Conservation (phyloP, 208 protist species). For the Leishmania arabica region DNA sequence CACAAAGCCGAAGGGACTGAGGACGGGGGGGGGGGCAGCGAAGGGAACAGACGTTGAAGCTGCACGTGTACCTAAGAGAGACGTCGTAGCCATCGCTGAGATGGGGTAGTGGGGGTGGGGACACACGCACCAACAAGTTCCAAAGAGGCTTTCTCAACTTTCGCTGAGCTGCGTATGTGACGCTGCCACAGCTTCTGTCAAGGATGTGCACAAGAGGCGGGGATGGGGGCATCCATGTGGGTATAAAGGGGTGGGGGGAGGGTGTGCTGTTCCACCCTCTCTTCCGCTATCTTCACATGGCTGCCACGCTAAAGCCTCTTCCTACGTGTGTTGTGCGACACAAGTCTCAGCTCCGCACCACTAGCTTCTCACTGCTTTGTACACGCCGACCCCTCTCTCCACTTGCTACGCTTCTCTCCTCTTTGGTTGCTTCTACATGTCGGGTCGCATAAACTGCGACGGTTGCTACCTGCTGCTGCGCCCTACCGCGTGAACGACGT, state of each 20-base stretch:
- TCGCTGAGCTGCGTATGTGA: background rate
- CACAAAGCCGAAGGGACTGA: background rate
- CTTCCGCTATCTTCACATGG: background rate
- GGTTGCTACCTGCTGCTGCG: background rate
- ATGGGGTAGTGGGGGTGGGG: background rate
- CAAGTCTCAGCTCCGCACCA: background rate
- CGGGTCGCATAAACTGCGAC: background rate
- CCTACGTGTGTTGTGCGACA: background rate
- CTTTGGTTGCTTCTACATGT: background rate
- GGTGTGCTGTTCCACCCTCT: background rate
- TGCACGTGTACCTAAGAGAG: background rate
- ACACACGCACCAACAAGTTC: background rate
- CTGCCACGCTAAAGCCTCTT: background rate
- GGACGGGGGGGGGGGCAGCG: background rate
- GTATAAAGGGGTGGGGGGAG: background rate
- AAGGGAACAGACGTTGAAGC: background rate
- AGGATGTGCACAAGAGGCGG: background rate
- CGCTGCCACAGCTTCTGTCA: background rate
- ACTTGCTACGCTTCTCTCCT: background rate
- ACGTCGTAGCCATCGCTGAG: background rate
- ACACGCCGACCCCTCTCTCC: background rate
- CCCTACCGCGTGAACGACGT: background rate
- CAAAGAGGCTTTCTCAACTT: background rate
- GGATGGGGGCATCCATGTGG: background rate
- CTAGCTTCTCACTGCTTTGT: background rate